Conservation (phyloP, 2,329 filamentous ascomycete genomes). For the Colletotrichum spinosum region DNA sequence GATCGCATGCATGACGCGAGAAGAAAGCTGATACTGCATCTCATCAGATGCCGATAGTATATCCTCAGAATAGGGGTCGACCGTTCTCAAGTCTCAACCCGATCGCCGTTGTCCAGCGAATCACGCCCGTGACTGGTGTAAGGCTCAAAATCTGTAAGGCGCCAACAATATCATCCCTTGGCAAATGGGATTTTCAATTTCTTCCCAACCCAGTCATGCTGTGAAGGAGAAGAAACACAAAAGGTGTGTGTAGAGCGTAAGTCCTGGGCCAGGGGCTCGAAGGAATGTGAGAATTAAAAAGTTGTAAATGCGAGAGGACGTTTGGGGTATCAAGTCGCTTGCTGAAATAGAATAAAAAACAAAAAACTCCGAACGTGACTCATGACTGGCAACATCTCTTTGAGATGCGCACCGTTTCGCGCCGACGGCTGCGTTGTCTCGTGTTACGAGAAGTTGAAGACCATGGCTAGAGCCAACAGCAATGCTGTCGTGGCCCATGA, state of each 20-base stretch:
- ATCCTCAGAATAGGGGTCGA: neutral
- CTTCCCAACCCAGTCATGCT: constrained; percentile 7
- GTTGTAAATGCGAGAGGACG: constrained; percentile 27
- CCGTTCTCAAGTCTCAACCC: neutral
- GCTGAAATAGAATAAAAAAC: constrained; percentile 32
- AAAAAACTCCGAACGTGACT: constrained; percentile 34
- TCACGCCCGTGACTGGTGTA: neutral
- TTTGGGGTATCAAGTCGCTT: constrained; percentile 38
- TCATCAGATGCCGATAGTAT: constrained; percentile 11
- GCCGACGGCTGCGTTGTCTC: neutral
- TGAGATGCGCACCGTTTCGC: neutral
- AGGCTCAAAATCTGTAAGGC: constrained; percentile 6
- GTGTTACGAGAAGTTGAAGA: constrained; percentile 15
- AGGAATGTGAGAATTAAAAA: constrained; percentile 4
- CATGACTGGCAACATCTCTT: constrained; percentile 19
- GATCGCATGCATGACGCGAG: constrained; percentile 15
- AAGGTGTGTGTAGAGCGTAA: neutral
- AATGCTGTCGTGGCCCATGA: constrained; percentile 24
- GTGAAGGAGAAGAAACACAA: constrained; percentile 16
- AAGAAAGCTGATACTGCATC: constrained; percentile 22
- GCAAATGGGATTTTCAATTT: constrained; percentile 2
- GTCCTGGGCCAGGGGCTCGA: neutral
- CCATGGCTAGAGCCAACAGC: constrained; percentile 13
- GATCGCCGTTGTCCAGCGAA: neutral
- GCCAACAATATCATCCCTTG: constrained; percentile 15